Evolutionary conservation across 345 rosid species (phyloP), one percentile per base, ranked within the genome.

Genomic region (Ailanthus altissimus): DNA sequence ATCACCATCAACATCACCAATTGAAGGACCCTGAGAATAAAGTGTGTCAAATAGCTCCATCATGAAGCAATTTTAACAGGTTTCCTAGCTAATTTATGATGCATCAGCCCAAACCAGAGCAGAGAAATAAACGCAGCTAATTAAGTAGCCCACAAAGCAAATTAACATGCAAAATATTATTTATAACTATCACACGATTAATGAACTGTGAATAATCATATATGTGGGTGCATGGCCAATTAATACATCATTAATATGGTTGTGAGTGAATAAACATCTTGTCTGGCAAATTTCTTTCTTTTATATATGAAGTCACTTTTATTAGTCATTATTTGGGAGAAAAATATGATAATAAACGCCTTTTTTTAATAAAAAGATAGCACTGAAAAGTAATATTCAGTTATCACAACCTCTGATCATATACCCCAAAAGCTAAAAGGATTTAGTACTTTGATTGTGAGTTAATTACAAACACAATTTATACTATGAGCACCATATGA

Each of bases 1-100:
- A 78, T 97, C 99, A 26, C 99, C 98, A 82, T 97, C 92, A 73
- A 97, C 94, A 83, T 97, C 99, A 49, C 99, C 98, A 38, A 97
- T 73, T 36, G 98, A 81, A 53, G 96, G 94, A 62, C 97, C 98
- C 98, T 97, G 89, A 62, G 65, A 81, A 86, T 46, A 69, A 20
- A 71, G 58, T 73, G 13, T 43, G 65, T 75, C 79, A 80, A 69
- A 76, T 70, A 65, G 50, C 16, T 56, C 75, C 32, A 70, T 70
- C 23, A 28, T 45, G 43, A 77, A 65, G 62, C 54, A 81, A 67
- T 6, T 38, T 73, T 23, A 57, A 60, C 49, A 20, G 46, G 38
- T 28, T 51, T 74, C 42, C 60, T 64, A 21, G 63, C 14, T 46
- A 46, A 20, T 58, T 16, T 16, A 9, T 6, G 25, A 58, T 20